Percentiles rank a stretch among this genome's conserved stretches.
These are phyloP conservation scores for Penicillium polonicum DNA, from an alignment of 2,329 filamentous ascomycete species.

Conservation along the genomic window DNA sequence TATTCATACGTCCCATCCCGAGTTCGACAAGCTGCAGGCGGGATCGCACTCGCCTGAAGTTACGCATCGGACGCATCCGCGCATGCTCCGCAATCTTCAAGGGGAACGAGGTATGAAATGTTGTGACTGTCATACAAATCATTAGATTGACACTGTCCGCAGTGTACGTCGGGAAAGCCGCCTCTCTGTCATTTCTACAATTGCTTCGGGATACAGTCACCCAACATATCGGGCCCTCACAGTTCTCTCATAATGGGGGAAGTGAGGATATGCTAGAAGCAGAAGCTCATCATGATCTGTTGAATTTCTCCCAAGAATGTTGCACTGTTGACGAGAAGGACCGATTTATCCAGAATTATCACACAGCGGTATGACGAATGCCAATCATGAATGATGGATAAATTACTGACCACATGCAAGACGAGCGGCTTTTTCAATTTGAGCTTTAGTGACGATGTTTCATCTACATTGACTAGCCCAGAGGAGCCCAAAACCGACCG, in stretches of 20 bases:
- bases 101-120: constrained; percentile 50
- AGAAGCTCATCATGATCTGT: constrained; percentile 38
- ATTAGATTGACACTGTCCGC: constrained; percentile 41
- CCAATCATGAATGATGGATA: background rate
- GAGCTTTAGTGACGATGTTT: constrained; percentile 31
- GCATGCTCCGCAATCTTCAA: constrained; percentile 54
- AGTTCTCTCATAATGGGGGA: constrained; percentile 53
- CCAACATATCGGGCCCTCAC: constrained; percentile 54
- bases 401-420: constrained; percentile 23
- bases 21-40: constrained; percentile 4
- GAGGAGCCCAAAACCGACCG: constrained; percentile 18
- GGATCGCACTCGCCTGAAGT: constrained; percentile 30
- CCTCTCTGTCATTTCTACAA: constrained; percentile 56
- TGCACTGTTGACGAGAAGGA: constrained; percentile 31
- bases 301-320: constrained; percentile 35
- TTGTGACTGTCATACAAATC: constrained; percentile 31
- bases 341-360: constrained; percentile 35
- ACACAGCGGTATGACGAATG: constrained; percentile 25
- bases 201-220: constrained; percentile 50
- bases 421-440: constrained; percentile 45
- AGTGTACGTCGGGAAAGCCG: constrained; percentile 36
- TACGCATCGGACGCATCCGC: constrained; percentile 32
- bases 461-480: constrained; percentile 6
- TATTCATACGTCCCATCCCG: background rate
- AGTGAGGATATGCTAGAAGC: constrained; percentile 57